phyloP scores from a whole-genome alignment of 805 yeast genomes.

The Scheffersomyces spartinae region DNA sequence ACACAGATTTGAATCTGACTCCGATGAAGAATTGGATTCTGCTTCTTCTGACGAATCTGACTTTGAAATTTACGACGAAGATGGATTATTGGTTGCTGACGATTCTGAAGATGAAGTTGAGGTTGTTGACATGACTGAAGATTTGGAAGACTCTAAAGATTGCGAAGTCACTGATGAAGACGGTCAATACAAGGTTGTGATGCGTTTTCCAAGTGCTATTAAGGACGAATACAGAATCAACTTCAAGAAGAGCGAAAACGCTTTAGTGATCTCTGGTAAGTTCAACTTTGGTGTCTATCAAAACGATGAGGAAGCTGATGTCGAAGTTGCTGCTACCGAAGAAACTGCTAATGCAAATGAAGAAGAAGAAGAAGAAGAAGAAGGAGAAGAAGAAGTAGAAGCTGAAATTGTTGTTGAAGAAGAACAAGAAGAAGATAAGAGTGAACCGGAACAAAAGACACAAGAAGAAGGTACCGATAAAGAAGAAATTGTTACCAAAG shows the following conservation, averaged over 20 bases:
- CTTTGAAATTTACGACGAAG: constrained; percentile 9
- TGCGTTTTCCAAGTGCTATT: constrained; percentile 30
- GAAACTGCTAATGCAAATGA: constrained; percentile 9
- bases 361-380: constrained; percentile 7
- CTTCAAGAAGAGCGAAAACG: constrained; percentile 28
- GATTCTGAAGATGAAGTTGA: constrained; percentile 17
- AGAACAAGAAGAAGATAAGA: constrained; percentile 5
- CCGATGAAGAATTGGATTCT: constrained; percentile 23
- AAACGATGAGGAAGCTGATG: constrained; percentile 12
- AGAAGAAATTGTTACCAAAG: constrained; percentile 1
- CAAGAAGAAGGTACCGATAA: not conserved
- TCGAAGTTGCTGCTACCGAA: constrained; percentile 10
- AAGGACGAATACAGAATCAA: constrained; percentile 28
- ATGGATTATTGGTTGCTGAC: constrained; percentile 15
- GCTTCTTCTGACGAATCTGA: constrained; percentile 8
- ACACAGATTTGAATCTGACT: constrained; percentile 27
- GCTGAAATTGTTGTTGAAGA: constrained; percentile 7
- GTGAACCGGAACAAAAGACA: constrained; percentile 1
- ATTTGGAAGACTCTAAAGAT: constrained; percentile 31
- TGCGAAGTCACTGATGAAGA: constrained; percentile 30
- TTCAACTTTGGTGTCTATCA: too few species aligned
- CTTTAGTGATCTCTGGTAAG: constrained; percentile 29
- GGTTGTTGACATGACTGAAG: constrained; percentile 29
- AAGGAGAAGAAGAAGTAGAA: constrained; percentile 4
- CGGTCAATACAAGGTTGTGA: constrained; percentile 24